Evolutionary conservation across 2,329 filamentous ascomycete genomes (phyloP).

Genomic region (Arthrocladium fulminans): DNA sequence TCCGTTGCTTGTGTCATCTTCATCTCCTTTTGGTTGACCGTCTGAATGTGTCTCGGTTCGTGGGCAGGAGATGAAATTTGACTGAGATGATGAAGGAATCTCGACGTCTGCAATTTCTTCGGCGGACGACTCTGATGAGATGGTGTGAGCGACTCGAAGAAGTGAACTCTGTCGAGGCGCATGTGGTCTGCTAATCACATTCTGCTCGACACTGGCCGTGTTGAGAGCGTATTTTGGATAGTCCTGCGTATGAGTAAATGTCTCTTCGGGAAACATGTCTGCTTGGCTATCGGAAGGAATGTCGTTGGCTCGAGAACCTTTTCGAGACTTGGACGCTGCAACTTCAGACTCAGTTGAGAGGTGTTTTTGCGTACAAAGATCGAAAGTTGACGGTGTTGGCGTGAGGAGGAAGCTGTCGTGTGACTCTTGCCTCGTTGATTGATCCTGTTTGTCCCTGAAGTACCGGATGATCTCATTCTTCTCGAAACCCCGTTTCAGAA

Average conservation of each 20-base stretch:
- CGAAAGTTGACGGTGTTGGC: constrained; percentile 11
- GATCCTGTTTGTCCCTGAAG: constrained; percentile 14
- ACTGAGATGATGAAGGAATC: neutral
- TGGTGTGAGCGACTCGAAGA: constrained; percentile 17
- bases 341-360: neutral
- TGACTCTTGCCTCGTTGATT: neutral
- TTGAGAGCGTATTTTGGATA: neutral
- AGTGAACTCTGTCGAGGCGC: constrained; percentile 22
- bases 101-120: neutral
- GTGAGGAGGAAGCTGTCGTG: neutral
- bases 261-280: neutral
- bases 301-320: neutral
- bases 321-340: neutral
- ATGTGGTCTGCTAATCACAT: constrained; percentile 8
- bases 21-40: constrained; percentile 11
- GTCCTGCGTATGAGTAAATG: neutral
- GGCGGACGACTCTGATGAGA: constrained; percentile 12
- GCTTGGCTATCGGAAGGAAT: neutral
- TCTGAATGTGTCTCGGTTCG: constrained; percentile 16
- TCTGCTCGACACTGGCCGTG: neutral
- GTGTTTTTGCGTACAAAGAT: constrained; percentile 8
- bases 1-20: constrained; percentile 1
- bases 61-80: constrained; percentile 10
- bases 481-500: constrained; percentile 21
- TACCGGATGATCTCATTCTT: constrained; percentile 20